Evolutionary conservation across 116 monocot species (phyloP).

Genomic region (Dioscorea cayenensis): DNA sequence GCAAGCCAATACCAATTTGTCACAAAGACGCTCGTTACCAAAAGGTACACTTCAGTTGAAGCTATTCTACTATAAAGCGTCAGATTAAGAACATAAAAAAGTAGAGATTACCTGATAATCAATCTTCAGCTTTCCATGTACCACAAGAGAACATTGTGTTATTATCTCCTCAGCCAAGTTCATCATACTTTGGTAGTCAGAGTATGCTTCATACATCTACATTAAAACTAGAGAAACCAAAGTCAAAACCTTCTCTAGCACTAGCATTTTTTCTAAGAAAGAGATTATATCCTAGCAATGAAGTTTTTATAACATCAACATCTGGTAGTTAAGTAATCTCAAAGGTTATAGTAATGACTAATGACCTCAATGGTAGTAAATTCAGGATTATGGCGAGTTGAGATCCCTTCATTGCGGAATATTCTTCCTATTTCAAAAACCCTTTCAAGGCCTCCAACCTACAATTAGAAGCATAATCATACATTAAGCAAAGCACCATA

Average conservation of each 20-base stretch:
- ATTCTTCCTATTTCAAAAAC: constrained; percentile 97
- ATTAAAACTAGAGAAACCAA: constrained; percentile 10
- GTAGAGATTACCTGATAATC: constrained; percentile 59
- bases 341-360: constrained; percentile 16
- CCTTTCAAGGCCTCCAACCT: constrained; percentile 95
- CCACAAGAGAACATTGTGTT: constrained; percentile 61
- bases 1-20: no score
- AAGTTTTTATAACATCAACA: background rate
- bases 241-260: background rate
- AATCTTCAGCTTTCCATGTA: constrained; percentile 70
- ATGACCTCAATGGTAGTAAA: constrained; percentile 95
- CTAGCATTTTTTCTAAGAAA: background rate
- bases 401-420: constrained; percentile 98
- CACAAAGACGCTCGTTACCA: background rate
- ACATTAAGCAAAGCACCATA: no score
- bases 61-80: background rate
- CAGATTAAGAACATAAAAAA: background rate
- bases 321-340: no score
- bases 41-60: background rate
- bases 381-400: constrained; percentile 98
- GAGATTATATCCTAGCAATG: background rate
- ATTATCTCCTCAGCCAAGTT: constrained; percentile 96
- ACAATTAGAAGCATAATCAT: constrained; percentile 5
- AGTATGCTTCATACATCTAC: constrained; percentile 98
- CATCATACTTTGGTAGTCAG: constrained; percentile 98